phyloP scores from a whole-genome alignment of 495 filamentous ascomycete genomes.

The Neurospora sublineolata region DNA sequence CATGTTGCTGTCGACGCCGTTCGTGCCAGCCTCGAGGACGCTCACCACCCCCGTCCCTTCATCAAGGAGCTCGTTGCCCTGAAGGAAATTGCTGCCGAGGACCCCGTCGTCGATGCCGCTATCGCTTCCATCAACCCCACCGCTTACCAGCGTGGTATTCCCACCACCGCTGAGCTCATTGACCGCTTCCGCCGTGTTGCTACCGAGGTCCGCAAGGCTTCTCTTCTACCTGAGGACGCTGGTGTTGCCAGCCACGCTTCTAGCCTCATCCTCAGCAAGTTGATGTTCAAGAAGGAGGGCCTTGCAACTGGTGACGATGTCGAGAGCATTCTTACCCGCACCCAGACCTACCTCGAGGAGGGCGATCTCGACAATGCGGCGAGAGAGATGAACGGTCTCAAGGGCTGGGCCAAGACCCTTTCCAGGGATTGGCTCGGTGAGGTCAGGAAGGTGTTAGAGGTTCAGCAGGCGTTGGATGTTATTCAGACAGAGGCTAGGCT shows the following conservation, averaged over 20 bases:
- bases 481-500: constrained; percentile 51
- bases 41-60: constrained; percentile 69
- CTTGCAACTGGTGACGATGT: constrained; percentile 81
- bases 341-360: constrained; percentile 81
- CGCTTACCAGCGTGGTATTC: constrained; percentile 86
- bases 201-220: constrained; percentile 84
- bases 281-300: constrained; percentile 90
- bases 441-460: constrained; percentile 79
- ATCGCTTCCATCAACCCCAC: constrained; percentile 88
- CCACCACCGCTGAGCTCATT: constrained; percentile 70
- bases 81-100: constrained; percentile 76
- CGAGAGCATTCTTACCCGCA: constrained; percentile 80
- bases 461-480: constrained; percentile 84
- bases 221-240: constrained; percentile 79
- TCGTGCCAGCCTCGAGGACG: constrained; percentile 63
- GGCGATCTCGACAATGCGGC: constrained; percentile 84
- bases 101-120: constrained; percentile 76
- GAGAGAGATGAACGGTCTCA: constrained; percentile 84
- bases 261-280: constrained; percentile 74
- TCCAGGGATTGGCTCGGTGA: constrained; percentile 88
- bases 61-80: constrained; percentile 82
- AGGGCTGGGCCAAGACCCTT: constrained; percentile 88
- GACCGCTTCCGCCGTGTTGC: constrained; percentile 96
- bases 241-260: constrained; percentile 89
- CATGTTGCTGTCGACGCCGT: constrained; percentile 92